These are phyloP conservation scores for Leccinum olivaceopallidum DNA, from an alignment of 768 basidiomycete genomes.

Conservation along the genomic window DNA sequence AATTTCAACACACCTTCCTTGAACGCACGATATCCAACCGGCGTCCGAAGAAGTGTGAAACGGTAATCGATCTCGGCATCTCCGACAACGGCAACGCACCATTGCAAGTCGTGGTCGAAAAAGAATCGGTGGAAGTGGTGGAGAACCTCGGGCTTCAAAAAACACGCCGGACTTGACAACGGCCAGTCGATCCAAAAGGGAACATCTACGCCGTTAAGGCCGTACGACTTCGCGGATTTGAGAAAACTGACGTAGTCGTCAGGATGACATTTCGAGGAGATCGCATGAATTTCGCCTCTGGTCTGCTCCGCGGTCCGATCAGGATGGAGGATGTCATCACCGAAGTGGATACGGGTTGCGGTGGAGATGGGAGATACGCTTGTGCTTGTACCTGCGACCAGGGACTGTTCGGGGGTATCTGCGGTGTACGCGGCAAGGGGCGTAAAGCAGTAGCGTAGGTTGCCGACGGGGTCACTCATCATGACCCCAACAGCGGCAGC, in stretches of 20 bases:
- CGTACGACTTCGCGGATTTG: not conserved
- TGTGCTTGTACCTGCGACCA: not conserved
- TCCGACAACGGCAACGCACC: not conserved
- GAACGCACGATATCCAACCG: not conserved
- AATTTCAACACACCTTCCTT: not conserved
- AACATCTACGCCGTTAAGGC: not conserved
- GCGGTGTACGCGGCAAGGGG: not conserved
- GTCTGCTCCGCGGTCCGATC: not conserved
- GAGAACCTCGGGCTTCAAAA: not conserved
- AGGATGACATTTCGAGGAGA: not conserved
- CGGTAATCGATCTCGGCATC: not conserved
- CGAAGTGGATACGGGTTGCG: not conserved
- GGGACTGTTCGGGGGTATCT: not conserved
- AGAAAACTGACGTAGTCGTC: not conserved
- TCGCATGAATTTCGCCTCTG: not conserved
- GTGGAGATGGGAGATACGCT: not conserved
- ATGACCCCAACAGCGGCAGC: too few species aligned
- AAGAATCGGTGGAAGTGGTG: not conserved
- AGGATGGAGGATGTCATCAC: not conserved
- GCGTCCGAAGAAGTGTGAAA: not conserved
- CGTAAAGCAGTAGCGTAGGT: too few species aligned
- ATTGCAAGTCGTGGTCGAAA: too few species aligned
- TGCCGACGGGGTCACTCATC: too few species aligned
- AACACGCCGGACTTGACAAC: not conserved
- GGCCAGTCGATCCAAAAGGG: not conserved